Percentiles rank a stretch among this genome's conserved stretches.
phyloP scores from a whole-genome alignment of 768 basidiomycete species.

The Punctularia strigosozonata region DNA sequence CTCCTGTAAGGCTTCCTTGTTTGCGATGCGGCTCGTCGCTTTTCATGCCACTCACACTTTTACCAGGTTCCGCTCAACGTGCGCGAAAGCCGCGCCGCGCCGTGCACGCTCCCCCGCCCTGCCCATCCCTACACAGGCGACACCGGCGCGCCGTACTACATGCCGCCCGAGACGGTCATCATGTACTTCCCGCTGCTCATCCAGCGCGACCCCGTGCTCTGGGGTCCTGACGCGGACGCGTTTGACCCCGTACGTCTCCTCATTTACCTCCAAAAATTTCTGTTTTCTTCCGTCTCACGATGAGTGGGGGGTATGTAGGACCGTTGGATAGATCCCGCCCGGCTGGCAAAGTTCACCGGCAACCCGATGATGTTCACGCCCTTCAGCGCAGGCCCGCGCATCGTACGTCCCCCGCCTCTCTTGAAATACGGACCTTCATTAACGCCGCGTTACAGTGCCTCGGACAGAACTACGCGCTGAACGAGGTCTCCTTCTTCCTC shows the following conservation, averaged over 20 bases:
- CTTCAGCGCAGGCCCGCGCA: slow-evolving; percentile 61
- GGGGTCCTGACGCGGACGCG: slow-evolving; percentile 68
- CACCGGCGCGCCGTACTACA: slow-evolving; percentile 34
- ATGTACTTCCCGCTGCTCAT: slow-evolving; percentile 51
- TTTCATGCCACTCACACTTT: too few relatives aligned
- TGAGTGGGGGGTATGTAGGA: too few relatives aligned
- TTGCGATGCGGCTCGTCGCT: too few relatives aligned
- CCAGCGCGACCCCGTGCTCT: slow-evolving; percentile 55
- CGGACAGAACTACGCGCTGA: slow-evolving; percentile 66
- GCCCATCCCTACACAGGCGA: slow-evolving; percentile 32
- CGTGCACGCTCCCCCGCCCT: slow-evolving; percentile 39
- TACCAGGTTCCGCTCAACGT: slow-evolving; percentile 67
- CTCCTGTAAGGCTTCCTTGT: too few relatives aligned
- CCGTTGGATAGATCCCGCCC: slow-evolving; percentile 56
- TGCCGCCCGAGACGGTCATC: slow-evolving; percentile 45
- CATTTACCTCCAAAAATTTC: too few relatives aligned
- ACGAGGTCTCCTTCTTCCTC: slow-evolving; percentile 65
- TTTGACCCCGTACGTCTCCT: too few relatives aligned
- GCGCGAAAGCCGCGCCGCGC: slow-evolving; percentile 38
- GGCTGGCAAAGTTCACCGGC: slow-evolving; percentile 35
- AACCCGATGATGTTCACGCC: slow-evolving; percentile 65
- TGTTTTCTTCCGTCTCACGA: too few relatives aligned
- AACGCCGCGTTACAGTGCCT: slow-evolving; percentile 36
- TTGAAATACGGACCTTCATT: too few relatives aligned
- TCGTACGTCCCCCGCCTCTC: slow-evolving; percentile 19